phyloP scores from a whole-genome alignment of 2,329 filamentous ascomycete species.

The Colletotrichum plurivorum region DNA sequence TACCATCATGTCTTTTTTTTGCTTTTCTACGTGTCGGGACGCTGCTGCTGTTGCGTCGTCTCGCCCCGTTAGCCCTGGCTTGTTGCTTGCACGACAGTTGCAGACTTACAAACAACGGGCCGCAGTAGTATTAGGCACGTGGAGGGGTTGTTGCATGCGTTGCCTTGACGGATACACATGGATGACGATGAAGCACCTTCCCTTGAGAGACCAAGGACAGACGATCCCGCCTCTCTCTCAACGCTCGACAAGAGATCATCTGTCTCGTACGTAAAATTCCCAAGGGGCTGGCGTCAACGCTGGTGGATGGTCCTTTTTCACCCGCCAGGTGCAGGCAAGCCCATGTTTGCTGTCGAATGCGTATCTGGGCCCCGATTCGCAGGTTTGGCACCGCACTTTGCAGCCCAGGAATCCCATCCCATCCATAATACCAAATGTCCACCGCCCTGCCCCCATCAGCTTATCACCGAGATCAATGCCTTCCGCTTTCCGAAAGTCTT shows the following conservation, averaged over 20 bases:
- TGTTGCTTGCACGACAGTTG: slow-evolving; percentile 13
- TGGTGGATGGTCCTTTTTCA: neutral
- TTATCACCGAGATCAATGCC: slow-evolving; percentile 40
- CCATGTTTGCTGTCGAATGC: slow-evolving; percentile 29
- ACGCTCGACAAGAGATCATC: slow-evolving; percentile 15
- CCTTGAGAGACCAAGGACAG: neutral
- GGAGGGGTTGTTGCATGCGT: no score
- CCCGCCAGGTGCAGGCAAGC: slow-evolving; percentile 24
- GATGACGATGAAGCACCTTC: neutral
- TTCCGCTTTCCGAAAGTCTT: slow-evolving; percentile 21
- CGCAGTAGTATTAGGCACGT: no score
- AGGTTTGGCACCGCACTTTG: neutral
- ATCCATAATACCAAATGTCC: neutral
- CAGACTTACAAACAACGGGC: slow-evolving; percentile 10
- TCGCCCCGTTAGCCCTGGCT: neutral
- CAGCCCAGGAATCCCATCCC: slow-evolving; percentile 29
- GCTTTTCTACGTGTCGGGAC: slow-evolving; percentile 7
- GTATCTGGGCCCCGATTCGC: slow-evolving; percentile 13
- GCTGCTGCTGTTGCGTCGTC: slow-evolving; percentile 15
- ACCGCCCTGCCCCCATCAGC: slow-evolving; percentile 8
- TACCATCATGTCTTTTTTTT: slow-evolving; percentile 25
- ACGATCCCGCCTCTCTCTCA: neutral
- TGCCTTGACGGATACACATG: no score
- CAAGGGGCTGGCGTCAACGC: slow-evolving; percentile 12
- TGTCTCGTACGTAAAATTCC: slow-evolving; percentile 14